Percentiles rank a stretch among this genome's conserved stretches.
These are phyloP conservation scores for Scleroderma citrinum DNA, from an alignment of 768 basidiomycete species.

Conservation along the genomic window DNA sequence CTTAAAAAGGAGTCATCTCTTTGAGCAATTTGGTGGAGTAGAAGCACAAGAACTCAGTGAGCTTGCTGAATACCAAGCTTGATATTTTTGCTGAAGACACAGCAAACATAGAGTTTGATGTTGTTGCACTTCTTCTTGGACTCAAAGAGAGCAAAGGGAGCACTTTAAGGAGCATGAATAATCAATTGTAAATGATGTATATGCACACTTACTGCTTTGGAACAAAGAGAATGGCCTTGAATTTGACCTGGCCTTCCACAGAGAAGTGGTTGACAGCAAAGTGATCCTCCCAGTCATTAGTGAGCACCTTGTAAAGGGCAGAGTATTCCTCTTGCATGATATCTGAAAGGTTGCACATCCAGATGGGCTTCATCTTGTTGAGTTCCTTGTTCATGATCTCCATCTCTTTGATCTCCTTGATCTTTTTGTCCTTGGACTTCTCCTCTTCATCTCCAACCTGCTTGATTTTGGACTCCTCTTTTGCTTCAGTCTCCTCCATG, in stretches of 20 bases:
- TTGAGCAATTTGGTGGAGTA: slow-evolving; percentile 91
- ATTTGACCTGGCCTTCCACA: slow-evolving; percentile 99
- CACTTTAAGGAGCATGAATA: slow-evolving; percentile 41
- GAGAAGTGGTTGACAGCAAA: slow-evolving; percentile 99
- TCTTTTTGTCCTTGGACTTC: slow-evolving; percentile 87
- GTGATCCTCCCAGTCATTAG: slow-evolving; percentile 99
- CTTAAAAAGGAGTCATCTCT: slow-evolving; percentile 91
- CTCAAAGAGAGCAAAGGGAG: slow-evolving; percentile 99
- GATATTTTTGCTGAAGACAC: slow-evolving; percentile 99
- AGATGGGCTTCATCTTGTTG: slow-evolving; percentile 99
- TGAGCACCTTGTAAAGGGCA: slow-evolving; percentile 98
- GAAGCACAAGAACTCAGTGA: slow-evolving; percentile 98
- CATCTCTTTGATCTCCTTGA: slow-evolving; percentile 88
- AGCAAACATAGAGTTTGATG: slow-evolving; percentile 99
- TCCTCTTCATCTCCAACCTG: slow-evolving; percentile 81
- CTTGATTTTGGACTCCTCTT: slow-evolving; percentile 71
- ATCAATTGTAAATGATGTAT: too few relatives aligned
- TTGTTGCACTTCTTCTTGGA: slow-evolving; percentile 99
- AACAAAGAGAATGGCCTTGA: slow-evolving; percentile 98
- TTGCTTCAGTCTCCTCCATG: slow-evolving; percentile 50
- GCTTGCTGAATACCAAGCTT: slow-evolving; percentile 99
- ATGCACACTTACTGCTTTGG: slow-evolving; percentile 75
- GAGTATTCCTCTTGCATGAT: slow-evolving; percentile 91
- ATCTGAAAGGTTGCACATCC: slow-evolving; percentile 96
- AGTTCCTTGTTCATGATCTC: slow-evolving; percentile 92